Percentiles rank a stretch among this genome's conserved stretches.
phyloP scores from a whole-genome alignment of 2,329 filamentous ascomycete genomes.

The Neonectria sp. region DNA sequence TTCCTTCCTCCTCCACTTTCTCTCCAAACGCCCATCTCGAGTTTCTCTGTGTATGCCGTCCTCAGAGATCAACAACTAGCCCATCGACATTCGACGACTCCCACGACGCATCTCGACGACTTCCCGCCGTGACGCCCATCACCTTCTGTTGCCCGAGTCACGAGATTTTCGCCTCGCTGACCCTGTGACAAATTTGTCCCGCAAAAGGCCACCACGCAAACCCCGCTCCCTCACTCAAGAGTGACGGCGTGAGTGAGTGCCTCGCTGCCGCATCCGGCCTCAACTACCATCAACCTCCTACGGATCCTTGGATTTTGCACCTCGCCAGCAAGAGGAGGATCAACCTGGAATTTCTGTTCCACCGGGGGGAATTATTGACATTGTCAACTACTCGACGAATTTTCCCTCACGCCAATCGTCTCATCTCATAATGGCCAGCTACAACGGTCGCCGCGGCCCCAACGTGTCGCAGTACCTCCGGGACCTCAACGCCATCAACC shows the following conservation, averaged over 20 bases:
- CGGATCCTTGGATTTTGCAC: slow-evolving; percentile 16
- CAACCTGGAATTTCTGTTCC: slow-evolving; percentile 6
- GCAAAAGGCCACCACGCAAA: slow-evolving; percentile 41
- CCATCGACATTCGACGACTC: slow-evolving; percentile 22
- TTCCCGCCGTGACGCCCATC: slow-evolving; percentile 15
- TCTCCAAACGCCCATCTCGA: slow-evolving; percentile 35
- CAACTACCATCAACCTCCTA: slow-evolving; percentile 28
- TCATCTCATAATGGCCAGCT: slow-evolving; percentile 74
- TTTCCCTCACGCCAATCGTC: neutral
- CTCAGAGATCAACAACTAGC: slow-evolving; percentile 29
- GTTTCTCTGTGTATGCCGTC: slow-evolving; percentile 23
- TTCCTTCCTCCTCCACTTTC: slow-evolving; percentile 48
- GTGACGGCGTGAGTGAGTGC: slow-evolving; percentile 19
- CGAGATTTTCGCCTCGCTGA: slow-evolving; percentile 1
- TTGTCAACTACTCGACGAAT: slow-evolving; percentile 5
- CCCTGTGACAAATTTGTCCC: slow-evolving; percentile 41
- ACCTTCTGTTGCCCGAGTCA: slow-evolving; percentile 25
- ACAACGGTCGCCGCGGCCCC: slow-evolving; percentile 82
- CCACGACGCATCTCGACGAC: slow-evolving; percentile 28
- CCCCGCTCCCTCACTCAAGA: slow-evolving; percentile 40
- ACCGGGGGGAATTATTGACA: slow-evolving; percentile 12
- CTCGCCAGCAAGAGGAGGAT: slow-evolving; percentile 29
- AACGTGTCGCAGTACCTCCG: slow-evolving; percentile 94
- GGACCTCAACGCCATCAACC: slow-evolving; percentile 83
- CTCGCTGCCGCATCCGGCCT: slow-evolving; percentile 24